Base-by-base conservation (phyloP, 2,329 filamentous ascomycete genomes). In the Drechslerella stenobrocha region DNA sequence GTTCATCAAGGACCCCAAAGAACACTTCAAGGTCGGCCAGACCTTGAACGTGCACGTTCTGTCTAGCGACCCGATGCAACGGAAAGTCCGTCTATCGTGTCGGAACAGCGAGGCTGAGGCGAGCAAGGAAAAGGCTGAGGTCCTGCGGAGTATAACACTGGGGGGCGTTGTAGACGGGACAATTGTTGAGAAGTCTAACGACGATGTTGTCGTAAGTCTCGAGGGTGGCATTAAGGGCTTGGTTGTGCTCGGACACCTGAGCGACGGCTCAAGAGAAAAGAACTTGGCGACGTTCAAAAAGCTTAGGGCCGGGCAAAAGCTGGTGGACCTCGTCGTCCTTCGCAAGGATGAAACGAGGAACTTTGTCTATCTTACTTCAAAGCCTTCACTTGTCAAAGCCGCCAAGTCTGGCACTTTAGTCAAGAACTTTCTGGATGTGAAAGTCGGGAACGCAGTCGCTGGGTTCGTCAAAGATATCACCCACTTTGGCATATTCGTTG, bases 31-130 rank as follows among this genome's bases (percentile, higher is more conserved):
- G 32, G 78, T 85, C 42, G 95, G 93, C 0, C 93, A 98, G 76
- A 92, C 95, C 1, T 87, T 98, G 71, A 95, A 85, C 73, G 88
- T 96, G 18, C 89, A 92, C 73, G 85, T 95, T n/a, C 77, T 96
- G 30, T 88, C 87, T 50, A 84, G 96, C 50, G 85, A 95, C 72
- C 79, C 85, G 0, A 84, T 87, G 60, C 80, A 83, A 35, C 81
- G 82, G 67, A 86, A 87, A 71, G 83, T 98, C 71, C 84, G 89
- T 34, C 88, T 98, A 2, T 95, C 92, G 18, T 98, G 93, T 81
- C 96, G 95, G 77, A 84, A 86, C 23, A 84, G 84, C 0, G 89
- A 93, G 73, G 87, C 88, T 7, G 85, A 89, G 35, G 87, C 88
- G 74, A 89, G 93, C 74, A 83, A 84, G 64, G 77, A 79, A 40